Base-by-base conservation (phyloP, 1,284 basidiomycete genomes). In the Apiotrichum gamsii region DNA sequence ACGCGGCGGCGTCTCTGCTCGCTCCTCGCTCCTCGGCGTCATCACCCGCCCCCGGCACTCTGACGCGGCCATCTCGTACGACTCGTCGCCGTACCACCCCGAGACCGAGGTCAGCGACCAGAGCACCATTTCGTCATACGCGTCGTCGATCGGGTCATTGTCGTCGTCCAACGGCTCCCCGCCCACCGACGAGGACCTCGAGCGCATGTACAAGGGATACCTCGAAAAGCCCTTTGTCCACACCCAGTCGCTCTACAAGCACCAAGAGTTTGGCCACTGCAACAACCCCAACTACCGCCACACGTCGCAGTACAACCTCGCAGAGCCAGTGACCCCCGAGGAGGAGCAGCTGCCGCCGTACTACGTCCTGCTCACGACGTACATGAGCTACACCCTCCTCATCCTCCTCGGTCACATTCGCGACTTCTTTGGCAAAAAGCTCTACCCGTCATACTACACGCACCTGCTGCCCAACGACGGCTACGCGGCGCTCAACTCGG, bases 401-500 rank as follows among this genome's bases (percentile, higher is more conserved):
- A 95, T 97, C 60, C 77, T 82, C 55, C 74, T 96, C 42, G 94
- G 95, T 4, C 95, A 97, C 70, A 74, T 96, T 45, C 82, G 93
- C 45, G 95, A 99, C 74, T 99, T 94, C 68, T 74, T 96, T 56
- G 95, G 94, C 33, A 97, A 96, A 74, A 79, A 83, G 28, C 78
- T 96, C 51, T 76, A 80, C 58, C 80, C 85, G 10, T 70, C 78
- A 20, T 76, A 78, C 44, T 97, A 91, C 70, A 77, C 77, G 48
- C 89, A 97, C 70, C 75, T 95, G 43, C 82, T 88, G 73, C 84
- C 87, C 35, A 77, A 79, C 58, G 77, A 89, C 62, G 91, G 91
- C 52, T 95, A 96, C 66, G 95, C 94, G 2, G 87, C 95, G 13
- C 79, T 98, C 55, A 95, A 93, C 74, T 95, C 91, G 28, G 94